Conservation (phyloP, 2,329 filamentous ascomycete genomes). For the Dothidotthia symphoricarpi region DNA sequence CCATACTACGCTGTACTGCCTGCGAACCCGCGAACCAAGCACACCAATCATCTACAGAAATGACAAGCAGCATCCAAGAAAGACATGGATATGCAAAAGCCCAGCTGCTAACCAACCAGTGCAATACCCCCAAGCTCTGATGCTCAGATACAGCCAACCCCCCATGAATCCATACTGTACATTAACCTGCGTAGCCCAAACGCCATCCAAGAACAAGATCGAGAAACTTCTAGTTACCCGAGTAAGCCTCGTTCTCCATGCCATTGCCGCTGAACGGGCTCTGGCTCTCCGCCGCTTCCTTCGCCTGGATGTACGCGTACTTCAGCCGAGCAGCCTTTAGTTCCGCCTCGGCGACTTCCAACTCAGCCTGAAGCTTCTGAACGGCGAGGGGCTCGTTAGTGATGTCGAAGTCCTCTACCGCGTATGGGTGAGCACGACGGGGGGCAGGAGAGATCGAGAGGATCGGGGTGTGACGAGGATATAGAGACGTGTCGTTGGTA, state of each 20-base stretch:
- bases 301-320: conserved; percentile 22
- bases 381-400: conserved; percentile 22
- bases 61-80: no score
- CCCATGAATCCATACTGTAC: no score
- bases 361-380: conserved; percentile 27
- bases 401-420: conserved; percentile 4
- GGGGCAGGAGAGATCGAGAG: conserved; percentile 14
- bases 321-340: conserved; percentile 26
- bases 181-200: no score
- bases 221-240: conserved; percentile 2
- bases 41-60: no score
- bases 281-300: conserved; percentile 14
- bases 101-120: no score
- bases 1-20: no score
- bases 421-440: conserved; percentile 1
- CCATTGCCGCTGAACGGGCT: conserved; percentile 2
- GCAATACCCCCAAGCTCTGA: no score
- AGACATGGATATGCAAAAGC: no score
- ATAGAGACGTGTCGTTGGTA: not conserved
- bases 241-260: not conserved
- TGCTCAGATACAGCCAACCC: no score
- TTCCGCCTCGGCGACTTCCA: conserved; percentile 36
- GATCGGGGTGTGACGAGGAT: conserved; percentile 5
- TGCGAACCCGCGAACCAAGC: no score
- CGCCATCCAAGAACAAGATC: no score